Evolutionary conservation across 148 eudicot species (phyloP), one percentile per base, ranked within the genome.

Genomic region (Camellia sinensis): DNA sequence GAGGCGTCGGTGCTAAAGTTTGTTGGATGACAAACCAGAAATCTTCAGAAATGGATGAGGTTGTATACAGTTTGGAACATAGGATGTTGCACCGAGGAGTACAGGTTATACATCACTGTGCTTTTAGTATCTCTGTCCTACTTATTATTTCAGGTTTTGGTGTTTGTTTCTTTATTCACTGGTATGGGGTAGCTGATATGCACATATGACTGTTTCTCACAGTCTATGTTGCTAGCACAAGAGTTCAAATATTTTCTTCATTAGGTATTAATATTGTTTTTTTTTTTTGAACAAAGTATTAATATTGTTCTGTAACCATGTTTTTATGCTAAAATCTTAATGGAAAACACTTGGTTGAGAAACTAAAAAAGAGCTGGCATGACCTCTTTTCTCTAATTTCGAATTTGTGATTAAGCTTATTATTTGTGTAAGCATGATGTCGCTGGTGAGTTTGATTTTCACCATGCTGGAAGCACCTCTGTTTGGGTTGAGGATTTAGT

Each of bases 1-100:
- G 89, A 79, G 83, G 89, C 17, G 86, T 81, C 52, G 89, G 86
- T n/a, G 77, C 86, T 67, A 71, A 86, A 71, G 89, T 86, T 67
- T 79, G 69, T 73, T 83, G 82, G 87, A 79, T 84, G 57, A 86
- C 85, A 3, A 71, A 77, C 61, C 85, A 85, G 81, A 84, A 77
- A 60, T 83, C 81, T 73, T 74, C 80, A n/a, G 85, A 54, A 81
- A 46, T 56, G 65, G 87, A 86, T 71, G 84, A 81, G 54, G 83
- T 84, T 15, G 59, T 76, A 65, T 84, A 86, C 59, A 84, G 84
- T 84, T 80, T 86, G 83, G 89, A 86, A 82, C 84, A 84, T 75
- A 86, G 84, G 80, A 84, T 86, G 89, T 82, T 82, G 74, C 77
- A 82, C 40, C 76, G 85, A 65, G 89, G 89, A 54, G 87, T 86